Percentiles rank a stretch among this genome's conserved stretches.
Evolutionary conservation across 495 filamentous ascomycete genomes (phyloP).

Genomic region (Neurospora sp.): DNA sequence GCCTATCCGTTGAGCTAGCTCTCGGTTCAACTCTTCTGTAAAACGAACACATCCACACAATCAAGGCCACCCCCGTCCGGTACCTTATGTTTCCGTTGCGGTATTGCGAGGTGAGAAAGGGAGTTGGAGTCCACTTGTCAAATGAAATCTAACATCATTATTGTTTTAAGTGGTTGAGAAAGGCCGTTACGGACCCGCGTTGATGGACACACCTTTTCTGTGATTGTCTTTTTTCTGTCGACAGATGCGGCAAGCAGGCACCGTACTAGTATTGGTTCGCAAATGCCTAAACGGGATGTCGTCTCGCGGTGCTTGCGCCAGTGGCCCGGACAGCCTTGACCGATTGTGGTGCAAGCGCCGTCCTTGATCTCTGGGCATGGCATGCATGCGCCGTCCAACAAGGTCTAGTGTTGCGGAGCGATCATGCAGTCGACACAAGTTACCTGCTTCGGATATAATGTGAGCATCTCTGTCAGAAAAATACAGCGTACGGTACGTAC

Average conservation of each 20-base stretch:
- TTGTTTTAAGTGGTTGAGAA: neutral
- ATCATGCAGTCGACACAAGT: neutral
- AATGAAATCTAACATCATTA: neutral
- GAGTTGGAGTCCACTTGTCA: neutral
- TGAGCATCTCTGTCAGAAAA: neutral
- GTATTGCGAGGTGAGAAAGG: neutral
- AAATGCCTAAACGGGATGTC: neutral
- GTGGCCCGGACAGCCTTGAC: neutral
- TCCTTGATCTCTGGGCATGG: neutral
- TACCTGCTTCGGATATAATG: neutral
- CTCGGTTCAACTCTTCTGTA: neutral
- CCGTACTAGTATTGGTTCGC: neutral
- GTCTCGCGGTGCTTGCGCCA: neutral
- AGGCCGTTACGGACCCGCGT: neutral
- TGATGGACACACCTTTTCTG: neutral
- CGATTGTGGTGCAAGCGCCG: neutral
- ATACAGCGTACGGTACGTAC: neutral
- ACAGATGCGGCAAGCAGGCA: neutral
- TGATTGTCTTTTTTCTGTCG: neutral
- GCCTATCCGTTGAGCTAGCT: neutral
- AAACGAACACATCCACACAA: neutral
- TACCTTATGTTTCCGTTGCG: neutral
- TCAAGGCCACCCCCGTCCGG: neutral
- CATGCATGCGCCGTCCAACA: neutral
- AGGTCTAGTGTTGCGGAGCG: neutral